A percentile compares a stretch with the other conserved stretches of the same genome.
phyloP scores from a whole-genome alignment of 768 basidiomycete species.

The Gautieria morchelliformis region DNA sequence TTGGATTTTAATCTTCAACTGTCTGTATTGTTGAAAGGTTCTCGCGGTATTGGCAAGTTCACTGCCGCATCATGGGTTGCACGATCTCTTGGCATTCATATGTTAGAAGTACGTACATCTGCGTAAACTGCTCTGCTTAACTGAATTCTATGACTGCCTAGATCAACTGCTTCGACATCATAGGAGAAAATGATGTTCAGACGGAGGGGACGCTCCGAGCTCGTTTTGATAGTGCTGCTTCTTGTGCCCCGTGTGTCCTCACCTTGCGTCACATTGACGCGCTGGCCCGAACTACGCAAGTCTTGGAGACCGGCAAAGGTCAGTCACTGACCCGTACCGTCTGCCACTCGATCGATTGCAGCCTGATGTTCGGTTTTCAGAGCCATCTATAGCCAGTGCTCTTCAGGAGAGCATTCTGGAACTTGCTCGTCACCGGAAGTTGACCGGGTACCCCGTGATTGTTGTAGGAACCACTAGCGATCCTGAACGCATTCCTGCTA shows the following conservation, averaged over 20 bases:
- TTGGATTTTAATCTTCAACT: conserved; percentile 54
- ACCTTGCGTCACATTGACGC: conserved; percentile 77
- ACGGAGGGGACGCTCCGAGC: conserved; percentile 66
- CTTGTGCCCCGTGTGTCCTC: conserved; percentile 79
- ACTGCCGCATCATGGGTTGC: conserved; percentile 49
- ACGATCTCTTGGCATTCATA: conserved; percentile 59
- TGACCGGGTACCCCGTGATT: conserved; percentile 62
- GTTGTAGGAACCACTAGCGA: conserved; percentile 68
- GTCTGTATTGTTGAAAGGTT: conserved; percentile 69
- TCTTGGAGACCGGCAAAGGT: conserved; percentile 59
- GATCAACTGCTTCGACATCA: conserved; percentile 79
- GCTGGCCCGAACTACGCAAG: conserved; percentile 58
- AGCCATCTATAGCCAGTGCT: conserved; percentile 43
- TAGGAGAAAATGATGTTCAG: conserved; percentile 68
- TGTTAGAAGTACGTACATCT: conserved; percentile 51
- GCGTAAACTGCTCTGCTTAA: neutral
- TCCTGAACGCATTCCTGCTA: conserved; percentile 49
- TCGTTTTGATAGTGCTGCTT: conserved; percentile 65
- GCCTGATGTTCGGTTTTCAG: conserved; percentile 25
- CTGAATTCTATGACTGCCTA: conserved; percentile 20
- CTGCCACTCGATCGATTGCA: neutral
- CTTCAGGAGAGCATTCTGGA: conserved; percentile 55
- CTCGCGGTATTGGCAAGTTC: conserved; percentile 75
- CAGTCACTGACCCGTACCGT: neutral
- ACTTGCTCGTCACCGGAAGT: conserved; percentile 45